Conservation (phyloP, 202 grass and related monocot species). For the Carex arenaria region DNA sequence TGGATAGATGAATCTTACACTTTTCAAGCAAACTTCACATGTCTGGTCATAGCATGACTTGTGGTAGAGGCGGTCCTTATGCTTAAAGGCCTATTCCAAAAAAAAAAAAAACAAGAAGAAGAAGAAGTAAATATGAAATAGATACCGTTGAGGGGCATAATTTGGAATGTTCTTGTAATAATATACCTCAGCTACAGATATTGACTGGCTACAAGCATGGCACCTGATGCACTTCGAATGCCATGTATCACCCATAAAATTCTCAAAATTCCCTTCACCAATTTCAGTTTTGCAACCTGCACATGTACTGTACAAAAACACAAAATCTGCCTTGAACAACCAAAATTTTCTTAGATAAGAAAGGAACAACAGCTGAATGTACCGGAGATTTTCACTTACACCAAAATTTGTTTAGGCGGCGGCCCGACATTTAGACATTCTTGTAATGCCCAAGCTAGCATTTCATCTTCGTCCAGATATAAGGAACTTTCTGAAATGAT, state of each 20-base stretch:
- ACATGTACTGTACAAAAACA: slow-evolving; percentile 49
- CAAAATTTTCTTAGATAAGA: not conserved
- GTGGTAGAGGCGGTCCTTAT: slow-evolving; percentile 64
- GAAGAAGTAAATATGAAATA: not conserved
- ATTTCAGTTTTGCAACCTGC: slow-evolving; percentile 68
- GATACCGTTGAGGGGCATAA: not conserved
- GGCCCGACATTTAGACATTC: slow-evolving; percentile 54
- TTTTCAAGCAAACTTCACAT: slow-evolving; percentile 82
- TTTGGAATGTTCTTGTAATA: not conserved
- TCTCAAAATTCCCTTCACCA: slow-evolving; percentile 54
- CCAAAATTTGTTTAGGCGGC: slow-evolving; percentile 17
- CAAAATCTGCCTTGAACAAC: not conserved
- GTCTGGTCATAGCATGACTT: slow-evolving; percentile 71
- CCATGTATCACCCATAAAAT: slow-evolving; percentile 66
- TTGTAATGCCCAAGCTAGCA: slow-evolving; percentile 67
- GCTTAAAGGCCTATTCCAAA: slow-evolving; percentile 44
- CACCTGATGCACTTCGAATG: slow-evolving; percentile 73
- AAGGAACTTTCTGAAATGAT: slow-evolving; percentile 27
- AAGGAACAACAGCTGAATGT: not conserved
- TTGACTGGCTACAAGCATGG: slow-evolving; percentile 42
- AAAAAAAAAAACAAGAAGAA: not conserved
- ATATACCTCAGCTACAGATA: slow-evolving; percentile 67
- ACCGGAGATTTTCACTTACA: not conserved
- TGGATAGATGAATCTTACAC: slow-evolving; percentile 30
- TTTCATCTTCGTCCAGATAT: slow-evolving; percentile 57